phyloP scores from a whole-genome alignment of 1,284 basidiomycete genomes.

The Inonotus obliquus region DNA sequence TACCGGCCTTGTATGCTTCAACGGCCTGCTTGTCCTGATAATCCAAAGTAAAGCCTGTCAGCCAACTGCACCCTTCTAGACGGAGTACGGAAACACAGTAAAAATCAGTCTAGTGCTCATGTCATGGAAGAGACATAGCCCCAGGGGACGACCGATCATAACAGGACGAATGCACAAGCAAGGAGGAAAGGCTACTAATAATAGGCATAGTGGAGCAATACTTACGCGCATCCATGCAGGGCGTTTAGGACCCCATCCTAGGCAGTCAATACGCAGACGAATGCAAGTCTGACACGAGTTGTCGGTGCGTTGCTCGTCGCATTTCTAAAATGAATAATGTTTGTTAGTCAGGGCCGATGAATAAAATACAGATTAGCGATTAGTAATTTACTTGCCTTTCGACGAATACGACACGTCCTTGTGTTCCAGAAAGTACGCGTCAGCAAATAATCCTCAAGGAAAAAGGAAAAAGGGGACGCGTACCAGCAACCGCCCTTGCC shows the following conservation, averaged over 20 bases:
- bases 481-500: constrained; percentile 75
- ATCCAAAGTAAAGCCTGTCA: neutral
- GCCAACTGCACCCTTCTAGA: neutral
- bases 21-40: constrained; percentile 75
- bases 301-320: constrained; percentile 74
- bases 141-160: neutral
- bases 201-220: constrained; percentile 21
- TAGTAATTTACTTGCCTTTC: constrained; percentile 51
- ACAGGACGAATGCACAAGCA: neutral
- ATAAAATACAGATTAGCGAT: constrained; percentile 15
- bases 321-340: constrained; percentile 55
- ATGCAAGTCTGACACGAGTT: constrained; percentile 75
- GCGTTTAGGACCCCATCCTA: constrained; percentile 74
- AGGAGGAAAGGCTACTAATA: neutral
- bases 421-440: neutral
- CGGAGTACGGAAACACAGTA: neutral
- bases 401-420: constrained; percentile 76
- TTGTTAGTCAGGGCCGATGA: neutral
- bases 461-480: constrained; percentile 27
- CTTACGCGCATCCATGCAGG: constrained; percentile 82
- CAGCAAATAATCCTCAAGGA: constrained; percentile 14
- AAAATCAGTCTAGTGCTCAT: too few relatives aligned
- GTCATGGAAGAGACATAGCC: neutral
- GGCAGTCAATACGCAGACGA: constrained; percentile 69
- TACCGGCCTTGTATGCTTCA: constrained; percentile 74